Evolutionary conservation across 441 rosid genomes (phyloP).

Genomic region (Pelargonium australe): DNA sequence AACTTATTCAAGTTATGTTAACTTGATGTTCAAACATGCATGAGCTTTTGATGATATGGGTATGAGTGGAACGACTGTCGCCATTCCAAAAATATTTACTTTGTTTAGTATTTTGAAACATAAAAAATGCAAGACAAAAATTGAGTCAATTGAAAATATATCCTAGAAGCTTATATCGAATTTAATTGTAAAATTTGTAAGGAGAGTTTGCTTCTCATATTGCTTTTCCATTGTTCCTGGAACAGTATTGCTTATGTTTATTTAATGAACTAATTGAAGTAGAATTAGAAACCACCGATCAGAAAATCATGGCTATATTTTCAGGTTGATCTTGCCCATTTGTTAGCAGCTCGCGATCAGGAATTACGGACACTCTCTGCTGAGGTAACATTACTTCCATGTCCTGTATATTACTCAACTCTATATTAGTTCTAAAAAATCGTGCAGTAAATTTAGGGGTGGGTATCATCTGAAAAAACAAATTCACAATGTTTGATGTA

Average conservation of each 20-base stretch:
- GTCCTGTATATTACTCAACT: not conserved
- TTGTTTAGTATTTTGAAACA: not conserved
- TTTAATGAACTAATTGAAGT: not conserved
- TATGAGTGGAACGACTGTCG: not conserved
- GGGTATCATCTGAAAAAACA: not conserved
- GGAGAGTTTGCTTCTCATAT: not conserved
- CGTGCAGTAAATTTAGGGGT: not conserved
- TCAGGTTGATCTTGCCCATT: slow-evolving; percentile 95
- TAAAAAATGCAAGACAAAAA: not conserved
- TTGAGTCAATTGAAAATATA: not conserved
- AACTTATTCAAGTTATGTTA: not conserved
- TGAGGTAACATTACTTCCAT: slow-evolving; percentile 48
- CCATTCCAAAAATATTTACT: too few species aligned
- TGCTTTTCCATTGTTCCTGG: not conserved
- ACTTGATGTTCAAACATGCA: not conserved
- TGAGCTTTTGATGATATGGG: not conserved
- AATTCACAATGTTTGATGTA: not conserved
- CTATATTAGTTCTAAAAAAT: not conserved
- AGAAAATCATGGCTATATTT: slow-evolving; percentile 10
- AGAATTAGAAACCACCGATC: not conserved
- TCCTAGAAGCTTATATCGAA: not conserved
- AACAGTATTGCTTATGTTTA: not conserved
- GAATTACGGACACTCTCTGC: slow-evolving; percentile 87
- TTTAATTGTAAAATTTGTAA: not conserved
- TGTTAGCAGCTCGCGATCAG: slow-evolving; percentile 93